phyloP scores from a whole-genome alignment of 2,329 filamentous ascomycete species.

The Colletotrichum echinochloae region DNA sequence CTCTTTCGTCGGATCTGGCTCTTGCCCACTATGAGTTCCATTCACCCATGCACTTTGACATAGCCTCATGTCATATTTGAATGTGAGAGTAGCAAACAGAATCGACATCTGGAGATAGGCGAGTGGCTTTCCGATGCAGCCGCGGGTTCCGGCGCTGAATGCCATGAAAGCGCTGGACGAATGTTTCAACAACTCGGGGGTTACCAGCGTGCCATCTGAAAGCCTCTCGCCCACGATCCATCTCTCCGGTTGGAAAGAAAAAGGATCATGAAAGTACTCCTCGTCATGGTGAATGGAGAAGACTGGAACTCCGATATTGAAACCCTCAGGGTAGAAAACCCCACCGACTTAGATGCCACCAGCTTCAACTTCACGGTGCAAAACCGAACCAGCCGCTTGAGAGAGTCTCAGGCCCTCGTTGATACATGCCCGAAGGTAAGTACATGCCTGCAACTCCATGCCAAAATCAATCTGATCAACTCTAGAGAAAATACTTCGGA shows the following conservation, averaged over 20 bases:
- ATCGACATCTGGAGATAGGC: constrained; percentile 25
- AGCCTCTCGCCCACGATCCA: constrained; percentile 26
- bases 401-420: constrained; percentile 26
- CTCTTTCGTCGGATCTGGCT: constrained; percentile 16
- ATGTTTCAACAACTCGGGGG: constrained; percentile 11
- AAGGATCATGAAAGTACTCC: constrained; percentile 17
- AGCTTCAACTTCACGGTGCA: constrained; percentile 14
- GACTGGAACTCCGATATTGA: constrained; percentile 28
- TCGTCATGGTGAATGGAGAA: constrained; percentile 25
- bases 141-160: constrained; percentile 27
- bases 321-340: constrained; percentile 2
- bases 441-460: constrained; percentile 15
- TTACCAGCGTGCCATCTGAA: constrained; percentile 5
- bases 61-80: constrained; percentile 28
- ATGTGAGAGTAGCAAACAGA: constrained; percentile 12
- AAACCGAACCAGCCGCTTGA: constrained; percentile 10
- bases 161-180: constrained; percentile 21
- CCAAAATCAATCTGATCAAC: constrained; percentile 17
- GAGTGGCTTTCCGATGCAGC: constrained; percentile 24
- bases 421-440: constrained; percentile 24
- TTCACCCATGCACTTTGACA: constrained; percentile 14
- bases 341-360: constrained; percentile 11
- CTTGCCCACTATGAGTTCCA: neutral
- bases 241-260: constrained; percentile 21
- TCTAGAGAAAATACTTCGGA: constrained; percentile 3